phyloP scores from a whole-genome alignment of 2,329 filamentous ascomycete genomes.

The Aspergillus fischeri region DNA sequence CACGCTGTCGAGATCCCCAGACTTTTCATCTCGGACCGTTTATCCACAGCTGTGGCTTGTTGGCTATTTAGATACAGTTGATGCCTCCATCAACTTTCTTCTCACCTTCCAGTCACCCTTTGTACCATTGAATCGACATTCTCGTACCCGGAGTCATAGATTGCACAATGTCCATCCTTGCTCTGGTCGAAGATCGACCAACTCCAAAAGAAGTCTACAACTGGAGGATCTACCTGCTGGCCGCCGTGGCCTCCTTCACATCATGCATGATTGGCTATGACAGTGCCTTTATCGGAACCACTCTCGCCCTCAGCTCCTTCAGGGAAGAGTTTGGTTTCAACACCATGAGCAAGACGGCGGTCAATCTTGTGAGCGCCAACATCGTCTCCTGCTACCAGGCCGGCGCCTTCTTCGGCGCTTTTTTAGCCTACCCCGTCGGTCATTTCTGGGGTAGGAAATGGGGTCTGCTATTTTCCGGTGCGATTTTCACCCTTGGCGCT shows the following conservation, averaged over 20 bases:
- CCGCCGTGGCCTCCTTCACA: slow-evolving; percentile 53
- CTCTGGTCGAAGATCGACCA: slow-evolving; percentile 45
- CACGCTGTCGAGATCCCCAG: slow-evolving; percentile 8
- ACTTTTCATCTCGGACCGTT: slow-evolving; percentile 8
- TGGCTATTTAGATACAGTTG: slow-evolving; percentile 17
- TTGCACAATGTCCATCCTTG: slow-evolving; percentile 37
- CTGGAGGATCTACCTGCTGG: slow-evolving; percentile 55
- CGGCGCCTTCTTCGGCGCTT: slow-evolving; percentile 76
- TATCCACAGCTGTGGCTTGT: slow-evolving; percentile 5
- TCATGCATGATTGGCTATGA: slow-evolving; percentile 62
- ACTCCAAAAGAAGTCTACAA: slow-evolving; percentile 58
- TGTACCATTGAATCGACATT: too few relatives aligned
- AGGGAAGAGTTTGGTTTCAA: slow-evolving; percentile 63
- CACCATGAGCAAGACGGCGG: slow-evolving; percentile 42
- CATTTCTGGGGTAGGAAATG: slow-evolving; percentile 65
- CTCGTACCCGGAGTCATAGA: too few relatives aligned
- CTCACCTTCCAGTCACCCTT: too few relatives aligned
- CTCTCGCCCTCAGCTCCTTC: slow-evolving; percentile 67
- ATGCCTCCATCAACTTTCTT: background rate
- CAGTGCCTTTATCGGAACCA: slow-evolving; percentile 75
- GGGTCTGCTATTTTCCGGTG: slow-evolving; percentile 58
- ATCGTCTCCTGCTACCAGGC: slow-evolving; percentile 80
- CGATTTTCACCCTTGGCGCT: slow-evolving; percentile 66
- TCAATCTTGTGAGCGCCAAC: slow-evolving; percentile 64
- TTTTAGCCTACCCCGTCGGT: slow-evolving; percentile 62